Base-by-base conservation (phyloP, 2,329 filamentous ascomycete genomes). In the Balansia obtecta region DNA sequence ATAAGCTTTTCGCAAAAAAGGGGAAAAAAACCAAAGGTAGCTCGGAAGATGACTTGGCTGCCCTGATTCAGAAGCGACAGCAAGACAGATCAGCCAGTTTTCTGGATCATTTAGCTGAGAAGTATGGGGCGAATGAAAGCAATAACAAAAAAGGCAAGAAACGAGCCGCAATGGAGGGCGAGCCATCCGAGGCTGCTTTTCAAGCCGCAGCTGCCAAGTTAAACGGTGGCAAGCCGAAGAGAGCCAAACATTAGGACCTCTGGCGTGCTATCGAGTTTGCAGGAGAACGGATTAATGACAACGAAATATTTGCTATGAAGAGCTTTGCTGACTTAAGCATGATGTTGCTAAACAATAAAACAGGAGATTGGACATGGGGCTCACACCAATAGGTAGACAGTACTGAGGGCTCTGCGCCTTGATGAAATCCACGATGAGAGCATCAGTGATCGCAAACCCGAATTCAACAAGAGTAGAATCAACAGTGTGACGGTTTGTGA, bases 81-180 rank as follows among this genome's bases (percentile, higher is more conserved):
- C 74, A 83, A 57, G 75, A 76, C 41, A 73, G 85, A 34, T 65
- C 65, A 5, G 73, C 69, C 30, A 72, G 70, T 38, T 88, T 94
- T 63, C 69, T 95, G 22, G 85, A 86, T 54, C 71, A 77, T 46
- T 67, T 95, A 46, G 87, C 87, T 52, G 85, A 82, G 46, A 94
- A 91, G 68, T 94, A 94, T 63, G 70, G 73, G 30, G 69, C 72
- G 8, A 62, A 62, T 13, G 61, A 60, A 46, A 59, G 61, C 48
- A 71, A 72, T 53, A 56, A 63, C 0, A 74, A 73, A 65, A 80
- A 76, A 60, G 72, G 71, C 11, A 80, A 77, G 61, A 71, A 75
- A 56, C 69, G 66, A 27, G 64, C 61, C 0, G 72, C 78, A 1
- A 83, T 88, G 57, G 83, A 86, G 53, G 76, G 79, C 2, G 52